These are phyloP conservation scores for Pseudogymnoascus verrucosus DNA, from an alignment of 2,329 filamentous ascomycete genomes.

Conservation along the genomic window DNA sequence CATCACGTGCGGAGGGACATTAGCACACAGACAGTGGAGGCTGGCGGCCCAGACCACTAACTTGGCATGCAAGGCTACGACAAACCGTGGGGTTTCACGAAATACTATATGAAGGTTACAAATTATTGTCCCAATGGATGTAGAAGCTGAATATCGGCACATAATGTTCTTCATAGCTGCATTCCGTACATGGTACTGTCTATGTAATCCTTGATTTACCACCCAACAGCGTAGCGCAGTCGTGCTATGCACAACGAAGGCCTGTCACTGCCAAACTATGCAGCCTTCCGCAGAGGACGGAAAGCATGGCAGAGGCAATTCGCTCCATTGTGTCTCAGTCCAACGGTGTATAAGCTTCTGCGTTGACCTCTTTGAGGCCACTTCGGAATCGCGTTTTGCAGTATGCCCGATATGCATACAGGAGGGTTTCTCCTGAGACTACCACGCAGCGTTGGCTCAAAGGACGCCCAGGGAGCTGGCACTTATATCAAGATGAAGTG, in stretches of 20 bases:
- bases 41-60: neutral
- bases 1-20: neutral
- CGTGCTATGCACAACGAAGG: neutral
- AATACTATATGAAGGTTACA: neutral
- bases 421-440: neutral
- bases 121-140: neutral
- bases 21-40: neutral
- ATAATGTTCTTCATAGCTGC: neutral
- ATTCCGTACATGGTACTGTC: neutral
- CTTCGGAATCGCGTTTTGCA: neutral
- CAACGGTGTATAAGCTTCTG: neutral
- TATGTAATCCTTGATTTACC: neutral
- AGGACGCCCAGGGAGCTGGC: neutral
- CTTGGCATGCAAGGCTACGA: constrained; percentile 7
- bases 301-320: neutral
- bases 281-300: neutral
- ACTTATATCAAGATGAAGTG: neutral
- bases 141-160: neutral
- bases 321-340: neutral
- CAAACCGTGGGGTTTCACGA: neutral
- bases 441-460: neutral
- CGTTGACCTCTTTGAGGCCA: neutral
- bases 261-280: neutral
- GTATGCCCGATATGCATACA: neutral
- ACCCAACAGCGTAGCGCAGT: neutral